phyloP scores from a whole-genome alignment of 108 stramenopile genomes.

The Pseudonitzschia pungens region DNA sequence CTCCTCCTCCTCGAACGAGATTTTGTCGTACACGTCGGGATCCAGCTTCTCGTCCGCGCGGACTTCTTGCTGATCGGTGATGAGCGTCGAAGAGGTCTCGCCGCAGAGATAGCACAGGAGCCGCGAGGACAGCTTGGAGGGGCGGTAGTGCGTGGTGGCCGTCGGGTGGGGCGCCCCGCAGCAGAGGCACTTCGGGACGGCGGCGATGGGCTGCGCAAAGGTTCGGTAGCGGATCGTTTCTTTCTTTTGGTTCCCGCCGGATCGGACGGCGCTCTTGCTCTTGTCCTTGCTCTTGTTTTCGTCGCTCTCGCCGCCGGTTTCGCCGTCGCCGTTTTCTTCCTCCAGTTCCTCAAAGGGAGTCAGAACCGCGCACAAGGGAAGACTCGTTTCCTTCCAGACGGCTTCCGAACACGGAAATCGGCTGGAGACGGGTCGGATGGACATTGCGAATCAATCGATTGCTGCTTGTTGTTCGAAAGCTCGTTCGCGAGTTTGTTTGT shows the following conservation, averaged over 20 bases:
- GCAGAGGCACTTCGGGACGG: constrained; percentile 44
- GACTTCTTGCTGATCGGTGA: constrained; percentile 29
- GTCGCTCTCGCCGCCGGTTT: background rate
- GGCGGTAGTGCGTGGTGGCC: constrained; percentile 33
- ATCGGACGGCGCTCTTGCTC: background rate
- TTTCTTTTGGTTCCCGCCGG: no score
- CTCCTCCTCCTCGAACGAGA: background rate
- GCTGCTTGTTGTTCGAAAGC: background rate
- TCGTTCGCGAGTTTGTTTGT: no score
- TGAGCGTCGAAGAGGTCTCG: constrained; percentile 21
- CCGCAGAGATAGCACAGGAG: constrained; percentile 54
- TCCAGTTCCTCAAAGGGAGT: constrained; percentile 27
- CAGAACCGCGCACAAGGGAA: constrained; percentile 41
- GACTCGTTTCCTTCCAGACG: constrained; percentile 47
- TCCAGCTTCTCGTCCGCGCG: constrained; percentile 20
- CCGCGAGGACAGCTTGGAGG: background rate
- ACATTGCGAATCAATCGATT: no score
- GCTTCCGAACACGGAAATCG: constrained; percentile 29
- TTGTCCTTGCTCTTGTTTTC: background rate
- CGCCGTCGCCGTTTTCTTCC: no score
- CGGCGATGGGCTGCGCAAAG: constrained; percentile 15
- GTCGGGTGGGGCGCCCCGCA: constrained; percentile 65
- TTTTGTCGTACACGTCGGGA: constrained; percentile 6
- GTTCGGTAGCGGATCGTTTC: background rate
- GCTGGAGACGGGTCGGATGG: constrained; percentile 35